Evolutionary conservation across 176 grass and related monocot species (phyloP).

Genomic region (Echinochloa phyllopogon): DNA sequence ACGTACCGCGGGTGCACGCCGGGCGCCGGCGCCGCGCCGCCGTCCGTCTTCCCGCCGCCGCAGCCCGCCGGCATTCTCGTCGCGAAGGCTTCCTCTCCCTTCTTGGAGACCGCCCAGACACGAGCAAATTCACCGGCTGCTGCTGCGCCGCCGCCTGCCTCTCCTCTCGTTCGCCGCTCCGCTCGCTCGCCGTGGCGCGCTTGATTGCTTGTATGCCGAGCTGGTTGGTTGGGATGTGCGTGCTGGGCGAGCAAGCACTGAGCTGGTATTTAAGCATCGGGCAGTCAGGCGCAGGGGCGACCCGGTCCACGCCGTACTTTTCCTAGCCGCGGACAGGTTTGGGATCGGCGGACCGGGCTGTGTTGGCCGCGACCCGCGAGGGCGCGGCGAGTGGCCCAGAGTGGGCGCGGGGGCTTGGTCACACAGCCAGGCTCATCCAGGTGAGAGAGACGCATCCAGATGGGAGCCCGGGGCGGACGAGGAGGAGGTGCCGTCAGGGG

Average conservation of each 20-base stretch:
- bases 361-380: no score
- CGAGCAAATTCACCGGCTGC: neutral
- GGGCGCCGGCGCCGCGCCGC: neutral
- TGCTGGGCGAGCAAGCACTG: neutral
- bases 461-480: no score
- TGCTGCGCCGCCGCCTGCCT: neutral
- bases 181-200: no score
- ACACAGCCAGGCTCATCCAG: no score
- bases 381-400: no score
- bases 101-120: neutral
- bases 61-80: slow-evolving; percentile 36
- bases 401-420: no score
- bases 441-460: no score
- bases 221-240: neutral
- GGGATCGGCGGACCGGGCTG: no score
- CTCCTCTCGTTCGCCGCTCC: no score
- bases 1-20: slow-evolving; percentile 51
- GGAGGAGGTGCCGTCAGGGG: no score
- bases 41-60: neutral
- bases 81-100: neutral
- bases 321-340: no score
- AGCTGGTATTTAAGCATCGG: slow-evolving; percentile 29
- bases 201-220: neutral
- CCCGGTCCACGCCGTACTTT: slow-evolving; percentile 32
- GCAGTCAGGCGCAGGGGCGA: neutral